Conservation (phyloP, 2,329 filamentous ascomycete genomes). For the Hymenoscyphus scutula region DNA sequence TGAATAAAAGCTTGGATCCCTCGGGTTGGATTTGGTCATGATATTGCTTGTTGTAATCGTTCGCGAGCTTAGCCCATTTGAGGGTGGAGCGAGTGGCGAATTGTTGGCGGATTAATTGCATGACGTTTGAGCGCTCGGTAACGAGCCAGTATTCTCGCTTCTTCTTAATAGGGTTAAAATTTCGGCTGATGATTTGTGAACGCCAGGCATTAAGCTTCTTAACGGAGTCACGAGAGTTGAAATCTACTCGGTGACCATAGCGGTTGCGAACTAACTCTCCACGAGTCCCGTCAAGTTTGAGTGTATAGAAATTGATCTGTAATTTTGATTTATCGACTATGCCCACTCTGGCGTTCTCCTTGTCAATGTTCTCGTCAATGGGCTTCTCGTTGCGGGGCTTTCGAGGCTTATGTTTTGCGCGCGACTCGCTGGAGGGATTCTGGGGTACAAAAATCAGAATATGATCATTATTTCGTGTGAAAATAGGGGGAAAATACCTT, state of each 20-base stretch:
- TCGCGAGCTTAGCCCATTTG: not conserved
- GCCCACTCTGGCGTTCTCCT: not conserved
- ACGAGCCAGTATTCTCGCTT: not conserved
- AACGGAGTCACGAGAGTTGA: not conserved
- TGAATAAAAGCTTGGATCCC: not conserved
- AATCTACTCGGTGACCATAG: not conserved
- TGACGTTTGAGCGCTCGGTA: not conserved
- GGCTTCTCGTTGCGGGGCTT: not conserved
- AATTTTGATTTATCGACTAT: not conserved
- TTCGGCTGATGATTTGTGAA: not conserved
- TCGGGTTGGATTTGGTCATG: not conserved
- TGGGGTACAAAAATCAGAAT: not conserved
- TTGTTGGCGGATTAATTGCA: not conserved
- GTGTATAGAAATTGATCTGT: not conserved
- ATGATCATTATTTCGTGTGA: not conserved
- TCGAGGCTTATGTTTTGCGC: not conserved
- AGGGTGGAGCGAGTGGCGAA: not conserved
- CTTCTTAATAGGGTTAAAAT: not conserved
- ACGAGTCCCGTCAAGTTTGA: not conserved
- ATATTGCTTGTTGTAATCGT: not conserved
- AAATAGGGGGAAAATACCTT: not conserved
- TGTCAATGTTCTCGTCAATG: not conserved
- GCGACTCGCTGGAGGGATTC: not conserved
- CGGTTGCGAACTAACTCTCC: not conserved
- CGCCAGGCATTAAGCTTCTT: slow-evolving; percentile 3